A percentile compares a stretch with the other conserved stretches of the same genome.
phyloP scores from a whole-genome alignment of 2,329 filamentous ascomycete species.

The Hymenoscyphus salicellus region DNA sequence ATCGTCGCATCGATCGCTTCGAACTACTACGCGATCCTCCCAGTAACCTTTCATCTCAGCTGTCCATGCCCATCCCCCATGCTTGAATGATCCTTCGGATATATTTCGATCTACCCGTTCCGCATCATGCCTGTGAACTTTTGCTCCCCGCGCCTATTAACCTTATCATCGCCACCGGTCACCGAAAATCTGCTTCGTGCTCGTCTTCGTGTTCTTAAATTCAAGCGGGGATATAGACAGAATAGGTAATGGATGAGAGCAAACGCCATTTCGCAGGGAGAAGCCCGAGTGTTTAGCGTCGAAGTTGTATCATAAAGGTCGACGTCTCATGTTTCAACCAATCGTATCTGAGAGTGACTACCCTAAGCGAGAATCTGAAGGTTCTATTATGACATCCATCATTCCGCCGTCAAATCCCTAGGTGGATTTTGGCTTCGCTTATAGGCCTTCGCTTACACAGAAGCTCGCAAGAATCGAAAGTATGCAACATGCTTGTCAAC shows the following conservation, averaged over 20 bases:
- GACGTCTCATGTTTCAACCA: slow-evolving; percentile 9
- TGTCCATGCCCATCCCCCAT: neutral
- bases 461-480: neutral
- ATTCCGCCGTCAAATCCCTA: neutral
- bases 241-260: neutral
- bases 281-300: neutral
- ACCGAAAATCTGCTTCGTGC: neutral
- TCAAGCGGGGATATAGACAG: neutral
- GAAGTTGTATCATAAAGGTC: neutral
- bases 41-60: neutral
- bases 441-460: neutral
- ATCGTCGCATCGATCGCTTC: neutral
- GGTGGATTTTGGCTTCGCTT: neutral
- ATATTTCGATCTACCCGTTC: neutral
- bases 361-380: too few species aligned
- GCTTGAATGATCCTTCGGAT: neutral
- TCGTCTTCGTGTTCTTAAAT: neutral
- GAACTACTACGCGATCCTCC: neutral
- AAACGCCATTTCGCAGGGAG: neutral
- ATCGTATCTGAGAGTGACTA: neutral
- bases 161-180: neutral
- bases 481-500: neutral
- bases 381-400: neutral
- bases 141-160: neutral
- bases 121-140: neutral